Percentiles rank a stretch among this genome's conserved stretches.
Evolutionary conservation across 2,329 filamentous ascomycete species (phyloP).

Genomic region (Pestalotiopsis sp.): DNA sequence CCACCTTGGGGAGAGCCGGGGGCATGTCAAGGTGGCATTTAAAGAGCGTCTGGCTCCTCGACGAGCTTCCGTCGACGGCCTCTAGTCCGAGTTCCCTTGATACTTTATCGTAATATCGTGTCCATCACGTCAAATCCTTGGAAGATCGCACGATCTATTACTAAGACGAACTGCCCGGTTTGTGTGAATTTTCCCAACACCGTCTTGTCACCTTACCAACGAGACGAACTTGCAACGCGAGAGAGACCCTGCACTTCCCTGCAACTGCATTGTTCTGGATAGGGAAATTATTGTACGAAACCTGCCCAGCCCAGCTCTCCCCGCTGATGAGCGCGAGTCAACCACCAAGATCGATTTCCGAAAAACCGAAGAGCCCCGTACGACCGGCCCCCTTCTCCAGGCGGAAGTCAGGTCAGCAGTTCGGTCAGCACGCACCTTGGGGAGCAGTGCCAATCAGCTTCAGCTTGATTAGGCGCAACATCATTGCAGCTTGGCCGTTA

Average conservation of each 20-base stretch:
- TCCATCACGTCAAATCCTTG: constrained; percentile 1
- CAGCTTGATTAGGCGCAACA: not conserved
- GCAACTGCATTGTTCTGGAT: not conserved
- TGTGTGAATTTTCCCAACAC: not conserved
- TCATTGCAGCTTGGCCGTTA: not conserved
- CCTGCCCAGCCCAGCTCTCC: not conserved
- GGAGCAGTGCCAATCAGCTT: not conserved
- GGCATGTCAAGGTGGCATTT: constrained; percentile 6
- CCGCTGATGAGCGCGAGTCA: not conserved
- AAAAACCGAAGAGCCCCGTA: not conserved
- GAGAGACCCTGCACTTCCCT: not conserved
- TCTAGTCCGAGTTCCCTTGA: constrained; percentile 1
- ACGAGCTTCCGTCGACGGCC: constrained; percentile 3
- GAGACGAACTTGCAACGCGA: not conserved
- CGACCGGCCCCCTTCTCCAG: not conserved
- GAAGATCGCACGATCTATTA: not conserved
- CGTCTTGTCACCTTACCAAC: not conserved
- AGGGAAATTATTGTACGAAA: not conserved
- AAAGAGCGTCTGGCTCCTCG: constrained; percentile 1
- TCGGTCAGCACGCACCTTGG: not conserved
- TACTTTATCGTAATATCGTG: not conserved
- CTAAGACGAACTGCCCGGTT: not conserved
- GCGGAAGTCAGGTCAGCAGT: not conserved
- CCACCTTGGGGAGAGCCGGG: constrained; percentile 2
- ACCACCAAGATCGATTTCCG: not conserved